Conservation (phyloP, 2,329 filamentous ascomycete genomes). For the Cercospora sp. region DNA sequence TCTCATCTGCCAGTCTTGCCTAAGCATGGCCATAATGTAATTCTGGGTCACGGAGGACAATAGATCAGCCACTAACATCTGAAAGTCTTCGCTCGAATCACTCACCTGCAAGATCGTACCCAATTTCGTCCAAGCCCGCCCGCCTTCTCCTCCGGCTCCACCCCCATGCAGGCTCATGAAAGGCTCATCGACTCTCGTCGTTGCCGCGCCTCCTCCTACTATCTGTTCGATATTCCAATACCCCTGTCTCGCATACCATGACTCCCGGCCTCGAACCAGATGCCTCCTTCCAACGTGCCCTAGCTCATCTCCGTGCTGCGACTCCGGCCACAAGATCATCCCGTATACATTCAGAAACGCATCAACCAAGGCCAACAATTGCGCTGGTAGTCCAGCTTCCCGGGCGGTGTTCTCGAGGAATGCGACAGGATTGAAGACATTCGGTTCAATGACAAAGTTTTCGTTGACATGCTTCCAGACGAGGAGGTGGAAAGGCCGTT, state of each 20-base stretch:
- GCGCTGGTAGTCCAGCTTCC: not conserved
- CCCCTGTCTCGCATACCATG: not conserved
- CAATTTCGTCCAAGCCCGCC: not conserved
- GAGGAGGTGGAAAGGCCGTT: not conserved
- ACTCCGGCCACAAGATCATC: not conserved
- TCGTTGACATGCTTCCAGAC: conserved; percentile 1
- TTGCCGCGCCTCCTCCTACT: not conserved
- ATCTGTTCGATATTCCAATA: not conserved
- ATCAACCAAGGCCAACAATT: not conserved
- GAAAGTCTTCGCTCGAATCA: not conserved
- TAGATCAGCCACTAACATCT: not conserved
- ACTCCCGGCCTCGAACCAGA: not conserved
- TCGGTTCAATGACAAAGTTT: not conserved
- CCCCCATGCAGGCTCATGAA: not conserved
- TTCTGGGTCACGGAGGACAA: not conserved
- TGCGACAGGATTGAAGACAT: not conserved
- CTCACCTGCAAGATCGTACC: conserved; percentile 1
- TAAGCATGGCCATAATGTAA: not conserved
- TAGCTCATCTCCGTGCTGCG: not conserved
- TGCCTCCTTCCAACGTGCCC: not conserved
- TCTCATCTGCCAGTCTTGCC: not conserved
- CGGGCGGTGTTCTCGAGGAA: not conserved
- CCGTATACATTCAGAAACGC: conserved; percentile 4
- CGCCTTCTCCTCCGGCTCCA: not conserved
- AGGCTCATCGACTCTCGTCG: not conserved